Base-by-base conservation (phyloP, 2,329 filamentous ascomycete species). In the Penicillium carneum region DNA sequence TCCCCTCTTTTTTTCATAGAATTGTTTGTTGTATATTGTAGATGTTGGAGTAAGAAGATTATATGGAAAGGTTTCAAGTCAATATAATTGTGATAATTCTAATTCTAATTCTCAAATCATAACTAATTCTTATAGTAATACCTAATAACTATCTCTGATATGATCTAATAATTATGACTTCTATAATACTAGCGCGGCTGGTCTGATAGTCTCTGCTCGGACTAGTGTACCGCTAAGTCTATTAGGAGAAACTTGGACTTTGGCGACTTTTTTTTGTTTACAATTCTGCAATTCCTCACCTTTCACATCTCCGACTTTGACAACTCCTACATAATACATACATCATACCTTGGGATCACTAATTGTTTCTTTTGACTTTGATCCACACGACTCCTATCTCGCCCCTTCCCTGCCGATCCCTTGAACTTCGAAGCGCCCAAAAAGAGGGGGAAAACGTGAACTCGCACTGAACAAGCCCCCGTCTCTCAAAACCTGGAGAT, bases 371-470 rank as follows among this genome's bases (percentile, higher is more conserved):
- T 49, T 50, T 59, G 36, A 47, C 50, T 50, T 59, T 38, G 57
- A 52, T 52, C 55, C 55, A 57, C 47, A 43, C 33, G 6, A 58
- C 51, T 60, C 57, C 57, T 56, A 49, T 56, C 51, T 60, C 50
- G 43, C 51, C 57, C 63, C 56, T 62, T 59, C 63, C 54, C 63
- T 62, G 61, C 57, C 61, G 61, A 67, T 66, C 63, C 58, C 57
- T 51, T 51, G 62, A 63, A 62, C 56, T 46, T 55, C 54, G 46
- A 66, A 47, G 53, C 59, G 59, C 51, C 57, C 39, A 65, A 66
- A 66, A 69, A 65, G 61, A 63, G 61, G 63, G 66, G 65, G 62
- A 16, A 46, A 48, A 11, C 23, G 39, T 31, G 34, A 38, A 59
- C 41, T 47, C 31, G 51, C 39, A 45, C 51, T 45, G 50, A 61